Evolutionary conservation across 1,284 basidiomycete species (phyloP).

Genomic region (Pascua sp.): DNA sequence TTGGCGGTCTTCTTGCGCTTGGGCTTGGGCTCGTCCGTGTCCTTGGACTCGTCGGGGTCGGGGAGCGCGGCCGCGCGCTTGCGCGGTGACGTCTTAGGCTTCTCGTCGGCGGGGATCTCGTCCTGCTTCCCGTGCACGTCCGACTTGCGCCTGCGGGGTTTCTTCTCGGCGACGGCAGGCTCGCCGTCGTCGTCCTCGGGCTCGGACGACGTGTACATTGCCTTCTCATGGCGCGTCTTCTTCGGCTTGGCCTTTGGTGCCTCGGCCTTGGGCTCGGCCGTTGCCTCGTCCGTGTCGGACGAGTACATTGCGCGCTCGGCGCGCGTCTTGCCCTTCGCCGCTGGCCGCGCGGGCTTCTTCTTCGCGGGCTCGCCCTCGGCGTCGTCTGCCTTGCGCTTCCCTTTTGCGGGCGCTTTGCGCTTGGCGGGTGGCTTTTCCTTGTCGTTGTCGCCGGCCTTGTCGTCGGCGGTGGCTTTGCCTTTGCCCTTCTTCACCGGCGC

Average conservation of each 20-base stretch:
- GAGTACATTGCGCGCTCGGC: neutral
- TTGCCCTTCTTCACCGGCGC: neutral
- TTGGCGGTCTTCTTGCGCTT: neutral
- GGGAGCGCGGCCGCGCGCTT: neutral
- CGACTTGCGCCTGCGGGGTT: no score
- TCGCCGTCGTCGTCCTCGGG: no score
- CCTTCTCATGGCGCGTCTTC: neutral
- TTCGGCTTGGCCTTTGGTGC: neutral
- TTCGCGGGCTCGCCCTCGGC: neutral
- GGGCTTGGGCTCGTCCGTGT: neutral
- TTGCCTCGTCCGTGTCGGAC: neutral
- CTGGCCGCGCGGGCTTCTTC: neutral
- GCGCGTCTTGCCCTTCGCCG: neutral
- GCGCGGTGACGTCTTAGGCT: neutral
- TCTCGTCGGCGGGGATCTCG: neutral
- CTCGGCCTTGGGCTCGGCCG: neutral
- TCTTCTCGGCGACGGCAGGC: no score
- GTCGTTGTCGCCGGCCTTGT: neutral
- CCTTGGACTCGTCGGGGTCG: neutral
- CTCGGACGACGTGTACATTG: no score
- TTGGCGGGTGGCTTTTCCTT: neutral
- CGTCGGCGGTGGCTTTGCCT: constrained; percentile 1
- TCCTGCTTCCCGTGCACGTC: no score
- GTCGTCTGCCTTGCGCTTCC: neutral
- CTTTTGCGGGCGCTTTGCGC: neutral